A percentile compares a stretch with the other conserved stretches of the same genome.
These are phyloP conservation scores for Blastobotrys ciferrii DNA, from an alignment of 1,139 yeast species.

Conservation along the genomic window DNA sequence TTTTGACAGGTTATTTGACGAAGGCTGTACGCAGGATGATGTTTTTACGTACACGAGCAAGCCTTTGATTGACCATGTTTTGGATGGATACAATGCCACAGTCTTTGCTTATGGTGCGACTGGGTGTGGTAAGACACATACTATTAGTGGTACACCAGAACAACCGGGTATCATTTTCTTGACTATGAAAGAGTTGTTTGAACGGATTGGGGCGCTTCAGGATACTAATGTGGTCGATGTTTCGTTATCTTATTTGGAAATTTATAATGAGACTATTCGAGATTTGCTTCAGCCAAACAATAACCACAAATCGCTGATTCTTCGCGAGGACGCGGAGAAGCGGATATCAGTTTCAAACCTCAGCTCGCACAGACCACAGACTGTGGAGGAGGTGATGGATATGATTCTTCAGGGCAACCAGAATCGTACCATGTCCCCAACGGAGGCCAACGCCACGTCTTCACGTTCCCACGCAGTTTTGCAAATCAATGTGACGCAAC, in stretches of 20 bases:
- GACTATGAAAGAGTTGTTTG: slow-evolving; percentile 74
- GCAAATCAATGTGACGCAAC: slow-evolving; percentile 71
- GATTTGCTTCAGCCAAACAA: slow-evolving; percentile 64
- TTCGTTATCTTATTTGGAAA: slow-evolving; percentile 74
- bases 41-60: slow-evolving; percentile 66
- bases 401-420: slow-evolving; percentile 68
- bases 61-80: slow-evolving; percentile 68
- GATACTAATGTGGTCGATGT: slow-evolving; percentile 62
- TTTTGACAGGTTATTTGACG: slow-evolving; percentile 77
- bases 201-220: slow-evolving; percentile 51
- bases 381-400: slow-evolving; percentile 76
- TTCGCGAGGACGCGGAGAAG: slow-evolving; percentile 70
- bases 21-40: slow-evolving; percentile 57
- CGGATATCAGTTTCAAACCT: slow-evolving; percentile 74
- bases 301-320: slow-evolving; percentile 46
- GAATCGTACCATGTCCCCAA: slow-evolving; percentile 79
- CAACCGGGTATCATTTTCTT: slow-evolving; percentile 79
- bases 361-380: slow-evolving; percentile 59
- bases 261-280: slow-evolving; percentile 83
- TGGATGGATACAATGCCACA: slow-evolving; percentile 87
- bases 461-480: slow-evolving; percentile 92
- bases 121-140: slow-evolving; percentile 97
- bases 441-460: slow-evolving; percentile 86
- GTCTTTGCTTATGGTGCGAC: slow-evolving; percentile 98
- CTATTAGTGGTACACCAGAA: slow-evolving; percentile 72